Base-by-base conservation (phyloP, 1,284 basidiomycete genomes). In the Porodaedalea pini region DNA sequence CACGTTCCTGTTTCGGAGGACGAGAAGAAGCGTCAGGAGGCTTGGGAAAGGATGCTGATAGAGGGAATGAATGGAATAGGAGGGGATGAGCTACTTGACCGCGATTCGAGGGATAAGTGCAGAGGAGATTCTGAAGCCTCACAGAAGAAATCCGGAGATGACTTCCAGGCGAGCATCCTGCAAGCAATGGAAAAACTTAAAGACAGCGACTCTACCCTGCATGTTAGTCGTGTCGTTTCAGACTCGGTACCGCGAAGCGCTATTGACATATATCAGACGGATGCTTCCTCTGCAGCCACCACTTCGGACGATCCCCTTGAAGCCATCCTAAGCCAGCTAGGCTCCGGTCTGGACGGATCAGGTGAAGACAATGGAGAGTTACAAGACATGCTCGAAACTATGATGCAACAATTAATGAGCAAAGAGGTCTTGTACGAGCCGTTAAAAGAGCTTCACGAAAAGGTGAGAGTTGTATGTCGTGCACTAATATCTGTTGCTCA, bases 401-500 rank as follows among this genome's bases (percentile, higher is more conserved):
- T 98, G 89, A 94, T 96, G 94, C 81, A 83, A 15, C 88, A 94
- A 68, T 78, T 99, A 47, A 94, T 99, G 92, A 88, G 85, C 70
- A 94, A 94, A 69, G 94, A 98, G 1, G 82, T 98, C 8, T 73
- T 97, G 17, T 92, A 98, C 66, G 94, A 97, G 63, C 95, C 96
- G 0, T 73, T 98, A 66, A 90, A 90, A 64, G 96, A 98, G 68
- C 75, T 99, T 31, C 78, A 84, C 15, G 84, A 89, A 15, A 94
- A 94, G 74, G 94, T 91, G 64, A 54, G n/a, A n/a, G n/a, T n/a
- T n/a, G n/a, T 47, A 31, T 47, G 23, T 21, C 21, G 13, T 15
- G n/a, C 2, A 31, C 3, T 7, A 13, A 8, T 31, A 17, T 15
- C 17, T 15, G 11, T 11, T n/a, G 23, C 11, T 15, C 10, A 4